Percentiles rank a stretch among this genome's conserved stretches.
Conservation (phyloP, 2,329 filamentous ascomycete species). For the Trichoderma breve region DNA sequence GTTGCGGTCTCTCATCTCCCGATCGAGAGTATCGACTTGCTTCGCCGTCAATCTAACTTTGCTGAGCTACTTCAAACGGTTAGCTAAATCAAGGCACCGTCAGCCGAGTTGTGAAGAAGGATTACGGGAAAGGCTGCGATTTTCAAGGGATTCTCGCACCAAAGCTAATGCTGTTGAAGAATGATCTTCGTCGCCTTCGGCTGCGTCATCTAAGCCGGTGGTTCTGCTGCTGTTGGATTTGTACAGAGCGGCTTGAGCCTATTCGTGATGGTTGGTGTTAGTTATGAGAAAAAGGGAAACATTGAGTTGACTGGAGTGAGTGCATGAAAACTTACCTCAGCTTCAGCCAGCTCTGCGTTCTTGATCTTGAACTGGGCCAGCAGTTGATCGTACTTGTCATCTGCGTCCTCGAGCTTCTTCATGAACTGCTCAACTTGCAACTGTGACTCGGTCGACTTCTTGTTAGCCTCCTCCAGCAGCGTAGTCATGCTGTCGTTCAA, state of each 20-base stretch:
- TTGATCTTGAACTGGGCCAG: constrained; percentile 60
- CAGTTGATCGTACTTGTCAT: constrained; percentile 48
- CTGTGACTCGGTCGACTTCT: constrained; percentile 52
- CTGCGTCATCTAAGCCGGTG: constrained; percentile 34
- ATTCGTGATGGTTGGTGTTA: background rate
- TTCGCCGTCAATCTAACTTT: constrained; percentile 46
- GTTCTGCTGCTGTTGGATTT: constrained; percentile 51
- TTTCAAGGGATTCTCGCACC: constrained; percentile 58
- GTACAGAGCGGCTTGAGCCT: constrained; percentile 47
- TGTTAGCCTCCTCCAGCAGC: constrained; percentile 58
- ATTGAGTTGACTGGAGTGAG: too few species aligned
- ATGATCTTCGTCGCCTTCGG: constrained; percentile 60
- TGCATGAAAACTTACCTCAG: constrained; percentile 50
- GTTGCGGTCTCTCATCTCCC: constrained; percentile 56
- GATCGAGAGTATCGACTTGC: constrained; percentile 53
- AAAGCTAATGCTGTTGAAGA: constrained; percentile 65
- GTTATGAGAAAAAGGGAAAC: background rate
- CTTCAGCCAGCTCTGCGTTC: constrained; percentile 62
- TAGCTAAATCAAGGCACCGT: constrained; percentile 25
- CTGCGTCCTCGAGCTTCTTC: constrained; percentile 47
- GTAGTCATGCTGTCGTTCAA: constrained; percentile 62
- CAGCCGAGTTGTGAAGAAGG: constrained; percentile 23
- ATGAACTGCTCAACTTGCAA: constrained; percentile 48
- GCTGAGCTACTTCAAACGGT: constrained; percentile 38
- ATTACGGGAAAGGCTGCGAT: constrained; percentile 32